phyloP scores from a whole-genome alignment of 2,329 filamentous ascomycete species.

The Zopfia rhizophila region DNA sequence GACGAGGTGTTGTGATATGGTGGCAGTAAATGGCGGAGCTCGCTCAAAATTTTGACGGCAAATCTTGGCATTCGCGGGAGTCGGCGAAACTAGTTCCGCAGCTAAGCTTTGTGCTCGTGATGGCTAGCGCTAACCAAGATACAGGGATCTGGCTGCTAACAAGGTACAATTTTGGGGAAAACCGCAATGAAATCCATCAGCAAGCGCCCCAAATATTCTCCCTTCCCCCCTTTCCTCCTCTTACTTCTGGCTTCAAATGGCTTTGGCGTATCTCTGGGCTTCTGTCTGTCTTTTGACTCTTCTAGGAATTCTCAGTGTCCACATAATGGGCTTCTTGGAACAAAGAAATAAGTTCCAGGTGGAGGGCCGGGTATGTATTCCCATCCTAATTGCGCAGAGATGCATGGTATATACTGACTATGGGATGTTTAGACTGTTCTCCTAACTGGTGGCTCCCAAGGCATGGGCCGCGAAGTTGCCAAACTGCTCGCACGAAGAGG shows the following conservation, averaged over 20 bases:
- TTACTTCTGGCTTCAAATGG: conserved; percentile 43
- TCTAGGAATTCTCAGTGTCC: conserved; percentile 49
- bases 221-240: conserved; percentile 1
- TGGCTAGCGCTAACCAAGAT: conserved; percentile 8
- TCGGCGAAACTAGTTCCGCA: conserved; percentile 5
- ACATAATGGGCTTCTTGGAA: conserved; percentile 74
- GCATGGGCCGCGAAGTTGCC: conserved; percentile 83
- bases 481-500: conserved; percentile 82
- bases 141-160: neutral
- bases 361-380: conserved; percentile 76
- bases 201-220: too few species aligned
- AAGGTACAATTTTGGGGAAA: neutral
- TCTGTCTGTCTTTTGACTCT: conserved; percentile 47
- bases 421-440: conserved; percentile 75
- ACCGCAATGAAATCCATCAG: too few species aligned
- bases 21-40: conserved; percentile 5
- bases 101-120: conserved; percentile 14
- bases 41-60: conserved; percentile 37
- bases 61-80: conserved; percentile 42
- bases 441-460: conserved; percentile 91
- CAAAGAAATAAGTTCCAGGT: conserved; percentile 83
- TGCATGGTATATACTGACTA: conserved; percentile 19
- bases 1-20: conserved; percentile 9
- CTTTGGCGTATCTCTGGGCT: conserved; percentile 48
- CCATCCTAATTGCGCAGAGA: neutral